Conservation (phyloP, 2,329 filamentous ascomycete genomes). For the Emericellopsis atlantica region DNA sequence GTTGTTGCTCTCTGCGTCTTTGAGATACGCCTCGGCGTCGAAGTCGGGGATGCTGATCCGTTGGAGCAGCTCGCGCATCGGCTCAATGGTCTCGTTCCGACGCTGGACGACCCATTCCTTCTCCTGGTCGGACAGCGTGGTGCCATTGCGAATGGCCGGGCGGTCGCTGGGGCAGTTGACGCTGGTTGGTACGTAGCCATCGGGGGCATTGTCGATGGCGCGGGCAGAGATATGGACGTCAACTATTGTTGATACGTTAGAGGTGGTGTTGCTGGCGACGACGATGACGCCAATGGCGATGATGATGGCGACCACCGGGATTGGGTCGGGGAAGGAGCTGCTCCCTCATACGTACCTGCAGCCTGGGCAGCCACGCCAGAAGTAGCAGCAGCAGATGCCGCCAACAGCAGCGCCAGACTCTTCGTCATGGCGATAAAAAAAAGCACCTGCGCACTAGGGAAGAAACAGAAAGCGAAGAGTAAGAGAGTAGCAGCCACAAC, state of each 20-base stretch:
- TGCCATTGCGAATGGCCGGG: slow-evolving; percentile 55
- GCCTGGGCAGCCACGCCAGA: too few relatives aligned
- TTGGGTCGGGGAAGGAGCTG: too few relatives aligned
- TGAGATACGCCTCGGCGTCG: slow-evolving; percentile 61
- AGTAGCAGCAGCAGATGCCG: slow-evolving; percentile 4
- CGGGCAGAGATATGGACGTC: slow-evolving; percentile 5
- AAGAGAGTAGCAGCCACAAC: too few relatives aligned
- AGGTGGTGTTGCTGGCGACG: too few relatives aligned
- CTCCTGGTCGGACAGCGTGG: slow-evolving; percentile 53
- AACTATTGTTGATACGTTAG: not conserved
- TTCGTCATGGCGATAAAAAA: slow-evolving; percentile 3
- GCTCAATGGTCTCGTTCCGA: slow-evolving; percentile 57
- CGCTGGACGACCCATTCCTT: slow-evolving; percentile 60
- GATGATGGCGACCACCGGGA: too few relatives aligned
- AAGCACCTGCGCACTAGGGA: too few relatives aligned
- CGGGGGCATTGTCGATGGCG: slow-evolving; percentile 18
- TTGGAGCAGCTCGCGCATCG: slow-evolving; percentile 63
- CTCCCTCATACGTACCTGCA: too few relatives aligned
- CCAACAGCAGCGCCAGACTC: slow-evolving; percentile 11
- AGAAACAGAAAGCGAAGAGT: too few relatives aligned
- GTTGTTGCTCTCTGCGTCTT: slow-evolving; percentile 14
- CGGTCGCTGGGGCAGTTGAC: slow-evolving; percentile 58
- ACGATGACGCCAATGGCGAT: too few relatives aligned
- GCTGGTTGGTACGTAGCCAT: slow-evolving; percentile 55
- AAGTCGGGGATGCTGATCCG: slow-evolving; percentile 67